Evolutionary conservation across 176 grass and related monocot species (phyloP).

Genomic region (Oropetium thomaeum): DNA sequence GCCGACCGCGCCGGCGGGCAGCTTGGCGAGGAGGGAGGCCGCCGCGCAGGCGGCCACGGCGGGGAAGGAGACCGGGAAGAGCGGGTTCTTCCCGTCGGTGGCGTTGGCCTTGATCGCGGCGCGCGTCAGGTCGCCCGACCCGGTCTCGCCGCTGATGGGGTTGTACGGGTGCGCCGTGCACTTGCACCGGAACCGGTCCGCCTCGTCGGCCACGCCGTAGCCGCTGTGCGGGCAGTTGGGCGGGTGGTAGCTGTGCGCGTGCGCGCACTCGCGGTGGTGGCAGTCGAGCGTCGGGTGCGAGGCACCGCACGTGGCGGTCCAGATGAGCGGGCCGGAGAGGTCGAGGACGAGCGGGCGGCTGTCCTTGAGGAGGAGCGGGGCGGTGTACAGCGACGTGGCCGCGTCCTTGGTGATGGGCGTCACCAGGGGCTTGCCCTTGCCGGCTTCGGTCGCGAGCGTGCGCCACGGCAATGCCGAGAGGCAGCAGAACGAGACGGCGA

Average conservation of each 20-base stretch:
- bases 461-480: neutral
- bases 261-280: conserved; percentile 29
- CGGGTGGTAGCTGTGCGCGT: conserved; percentile 41
- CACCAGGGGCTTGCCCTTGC: conserved; percentile 9
- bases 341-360: conserved; percentile 44
- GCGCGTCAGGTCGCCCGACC: conserved; percentile 20
- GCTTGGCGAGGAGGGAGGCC: neutral
- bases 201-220: conserved; percentile 9
- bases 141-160: conserved; percentile 30
- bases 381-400: conserved; percentile 33
- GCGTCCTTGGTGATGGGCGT: conserved; percentile 42
- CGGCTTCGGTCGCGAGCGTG: neutral
- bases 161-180: conserved; percentile 49
- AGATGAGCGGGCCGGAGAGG: conserved; percentile 47
- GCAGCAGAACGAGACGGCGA: neutral
- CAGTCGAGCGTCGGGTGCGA: conserved; percentile 23
- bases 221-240: conserved; percentile 34
- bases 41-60: conserved; percentile 50
- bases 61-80: neutral
- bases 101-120: conserved; percentile 33
- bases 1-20: conserved; percentile 40
- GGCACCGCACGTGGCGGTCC: conserved; percentile 30
- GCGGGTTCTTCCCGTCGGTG: conserved; percentile 61
- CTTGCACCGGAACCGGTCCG: conserved; percentile 27
- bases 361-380: conserved; percentile 14